Base-by-base conservation (phyloP, 2,329 filamentous ascomycete species). In the Trichophyton equinum region DNA sequence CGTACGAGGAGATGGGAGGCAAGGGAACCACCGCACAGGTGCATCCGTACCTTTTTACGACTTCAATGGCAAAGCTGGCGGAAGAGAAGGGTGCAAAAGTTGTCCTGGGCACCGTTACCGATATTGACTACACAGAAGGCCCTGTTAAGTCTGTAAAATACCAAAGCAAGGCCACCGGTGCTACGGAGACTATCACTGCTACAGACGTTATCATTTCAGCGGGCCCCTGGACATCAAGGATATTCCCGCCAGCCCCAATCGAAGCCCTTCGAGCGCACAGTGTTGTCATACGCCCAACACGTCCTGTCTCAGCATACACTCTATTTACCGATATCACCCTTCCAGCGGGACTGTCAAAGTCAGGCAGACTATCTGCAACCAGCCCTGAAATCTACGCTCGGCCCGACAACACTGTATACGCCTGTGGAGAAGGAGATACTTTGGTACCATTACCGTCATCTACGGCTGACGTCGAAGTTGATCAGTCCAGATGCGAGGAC, bases 331-430 rank as follows among this genome's bases (percentile, higher is more conserved):
- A 90, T 65, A 92, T 99, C 64, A 78, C 81, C 44, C 79, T 96
- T 1, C 89, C 90, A 0, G 70, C 75, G 30, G 49, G 57, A 13
- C 81, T 83, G 63, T 90, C 85, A 71, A 73, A 62, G 71, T 68
- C 65, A 71, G 73, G 69, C 79, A 76, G 78, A 3, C 66, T 79
- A 62, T 81, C 84, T 30, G 81, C 81, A 18, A 89, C 90, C 11
- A 85, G 89, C 27, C 94, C 94, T 0, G 94, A 99, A 73, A 94
- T 97, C 64, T 99, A 99, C 71, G 88, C 94, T 0, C 82, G 94
- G 3, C 91, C 91, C 0, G 87, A 90, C 71, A 83, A 87, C 60
- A 91, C 96, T 71, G 87, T 96, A 9, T 99, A 99, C 72, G 91
- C 90, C 0, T 99, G 94, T 70, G 94, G 91, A 51, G 91, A 96